Evolutionary conservation across 495 filamentous ascomycete genomes (phyloP).

Genomic region (Acidomyces sp.): DNA sequence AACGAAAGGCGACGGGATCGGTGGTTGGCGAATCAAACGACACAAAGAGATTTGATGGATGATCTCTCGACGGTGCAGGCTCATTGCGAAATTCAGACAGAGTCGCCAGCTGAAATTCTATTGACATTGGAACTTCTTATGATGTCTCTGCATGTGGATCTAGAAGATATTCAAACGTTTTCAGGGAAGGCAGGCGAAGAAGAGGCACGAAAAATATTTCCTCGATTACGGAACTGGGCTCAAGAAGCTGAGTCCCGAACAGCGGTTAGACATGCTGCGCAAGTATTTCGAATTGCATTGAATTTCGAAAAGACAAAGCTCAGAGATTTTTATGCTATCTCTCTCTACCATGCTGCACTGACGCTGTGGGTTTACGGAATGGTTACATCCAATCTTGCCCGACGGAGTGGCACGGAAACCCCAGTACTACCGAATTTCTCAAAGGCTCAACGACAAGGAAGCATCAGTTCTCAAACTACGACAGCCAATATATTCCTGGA

Average conservation of each 20-base stretch:
- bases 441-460: too few relatives aligned
- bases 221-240: constrained; percentile 40
- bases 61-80: constrained; percentile 2
- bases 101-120: constrained; percentile 3
- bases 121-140: constrained; percentile 41
- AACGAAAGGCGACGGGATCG: constrained; percentile 5
- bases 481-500: neutral
- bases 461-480: neutral
- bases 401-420: constrained; percentile 5
- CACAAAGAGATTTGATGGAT: constrained; percentile 5
- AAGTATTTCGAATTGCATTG: constrained; percentile 41
- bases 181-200: constrained; percentile 48
- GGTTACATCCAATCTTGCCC: constrained; percentile 3
- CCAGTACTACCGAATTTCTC: too few relatives aligned
- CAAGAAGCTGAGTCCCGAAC: constrained; percentile 35
- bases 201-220: constrained; percentile 40
- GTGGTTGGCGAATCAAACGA: neutral
- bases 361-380: constrained; percentile 49
- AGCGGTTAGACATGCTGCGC: constrained; percentile 50
- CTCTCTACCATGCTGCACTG: constrained; percentile 44
- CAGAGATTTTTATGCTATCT: constrained; percentile 45
- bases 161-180: constrained; percentile 51
- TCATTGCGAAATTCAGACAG: constrained; percentile 6
- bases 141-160: constrained; percentile 45
- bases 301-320: constrained; percentile 34